Evolutionary conservation across 1,139 yeast species (phyloP), one percentile per base, ranked within the genome.

Genomic region (Scheffersomyces illinoinensis): DNA sequence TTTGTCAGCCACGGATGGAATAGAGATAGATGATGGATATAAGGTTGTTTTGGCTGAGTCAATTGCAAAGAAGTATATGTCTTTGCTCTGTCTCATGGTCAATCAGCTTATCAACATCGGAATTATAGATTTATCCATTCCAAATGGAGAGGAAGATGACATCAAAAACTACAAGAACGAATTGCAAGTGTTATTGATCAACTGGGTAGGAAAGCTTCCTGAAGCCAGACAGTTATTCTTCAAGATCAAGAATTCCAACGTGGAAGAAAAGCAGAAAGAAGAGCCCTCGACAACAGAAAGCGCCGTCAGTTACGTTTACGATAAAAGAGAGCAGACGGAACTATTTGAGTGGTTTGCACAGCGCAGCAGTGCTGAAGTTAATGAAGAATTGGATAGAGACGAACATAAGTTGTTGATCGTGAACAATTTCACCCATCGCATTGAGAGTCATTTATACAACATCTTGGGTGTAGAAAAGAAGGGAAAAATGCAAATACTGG

Each of bases 41-140:
- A 72, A 73, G 57, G 74, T 76, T 2, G 75, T 72, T 21, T 67
- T 78, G 33, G 76, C 79, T 0, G 78, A 73, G 50, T 74, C 82
- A 33, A 79, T 80, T 61, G 84, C 85, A 5, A 76, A 76, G 62
- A 87, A 85, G 62, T 72, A 80, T 59, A 79, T 89, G 68, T 78
- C 77, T 57, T 69, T 87, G 52, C 79, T 88, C 26, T 88, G 93
- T 71, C 69, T 88, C 53, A 85, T 89, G 89, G 76, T 88, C 17
- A 79, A 78, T 52, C 84, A 82, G 52, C 74, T 86, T 57, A 75
- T 85, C 18, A 72, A 73, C 18, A 72, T 79, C 56, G 79, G 78
- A 0, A 71, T 84, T 21, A 79, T 88, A 53, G 76, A 77, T 51
- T 69, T 85, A 50, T 73, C 74, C 14, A 69, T 69, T 55, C 55